A percentile compares a stretch with the other conserved stretches of the same genome.
These are phyloP conservation scores for Spizellomyces punctatus DNA, from an alignment of 192 early-diverging fungal species.

Conservation along the genomic window DNA sequence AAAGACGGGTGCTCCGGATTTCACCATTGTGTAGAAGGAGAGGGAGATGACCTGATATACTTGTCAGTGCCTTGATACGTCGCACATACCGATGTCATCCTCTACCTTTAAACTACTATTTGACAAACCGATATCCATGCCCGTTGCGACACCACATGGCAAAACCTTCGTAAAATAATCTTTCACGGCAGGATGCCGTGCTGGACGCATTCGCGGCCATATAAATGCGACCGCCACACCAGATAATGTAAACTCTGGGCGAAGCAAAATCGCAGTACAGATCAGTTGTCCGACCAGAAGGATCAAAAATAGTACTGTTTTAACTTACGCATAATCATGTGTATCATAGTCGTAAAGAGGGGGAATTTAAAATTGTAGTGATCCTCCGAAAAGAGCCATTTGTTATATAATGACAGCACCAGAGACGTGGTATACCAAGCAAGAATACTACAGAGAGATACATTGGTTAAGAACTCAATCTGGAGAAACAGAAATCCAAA, in stretches of 20 bases:
- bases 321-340: slow-evolving; percentile 73
- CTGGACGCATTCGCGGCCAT: slow-evolving; percentile 66
- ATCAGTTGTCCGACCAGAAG: background rate
- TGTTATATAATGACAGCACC: slow-evolving; percentile 85
- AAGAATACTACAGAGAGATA: slow-evolving; percentile 27
- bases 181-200: slow-evolving; percentile 47
- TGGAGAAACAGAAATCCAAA: background rate
- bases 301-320: background rate
- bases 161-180: slow-evolving; percentile 74
- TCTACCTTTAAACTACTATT: slow-evolving; percentile 77
- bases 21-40: slow-evolving; percentile 85
- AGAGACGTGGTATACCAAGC: slow-evolving; percentile 80
- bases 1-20: slow-evolving; percentile 58
- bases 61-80: slow-evolving; percentile 16
- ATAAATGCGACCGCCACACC: slow-evolving; percentile 51
- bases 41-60: slow-evolving; percentile 73
- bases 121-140: slow-evolving; percentile 88
- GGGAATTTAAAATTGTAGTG: slow-evolving; percentile 86
- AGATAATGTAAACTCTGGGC: slow-evolving; percentile 58
- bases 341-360: slow-evolving; percentile 80
- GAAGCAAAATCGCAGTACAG: background rate
- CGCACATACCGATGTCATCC: background rate
- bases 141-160: slow-evolving; percentile 86
- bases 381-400: slow-evolving; percentile 85
- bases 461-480: background rate